Percentiles rank a stretch among this genome's conserved stretches.
phyloP scores from a whole-genome alignment of 1,284 basidiomycete species.

The Cryptococcus sp. region DNA sequence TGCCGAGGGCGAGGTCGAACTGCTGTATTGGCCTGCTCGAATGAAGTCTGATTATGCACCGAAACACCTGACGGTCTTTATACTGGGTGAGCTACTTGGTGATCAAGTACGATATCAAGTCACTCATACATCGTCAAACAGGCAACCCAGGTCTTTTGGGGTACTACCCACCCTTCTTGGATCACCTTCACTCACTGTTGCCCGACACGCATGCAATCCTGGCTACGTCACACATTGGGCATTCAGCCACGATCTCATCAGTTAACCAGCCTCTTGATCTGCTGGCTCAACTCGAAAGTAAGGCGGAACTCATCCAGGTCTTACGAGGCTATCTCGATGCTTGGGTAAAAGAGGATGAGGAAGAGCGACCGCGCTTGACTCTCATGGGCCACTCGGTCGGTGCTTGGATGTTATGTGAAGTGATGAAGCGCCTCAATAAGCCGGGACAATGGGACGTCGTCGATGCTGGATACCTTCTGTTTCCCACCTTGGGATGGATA shows the following conservation, averaged over 20 bases:
- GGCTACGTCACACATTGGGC: constrained; percentile 49
- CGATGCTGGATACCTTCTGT: constrained; percentile 36
- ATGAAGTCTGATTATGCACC: constrained; percentile 15
- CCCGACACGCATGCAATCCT: constrained; percentile 47
- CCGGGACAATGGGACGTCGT: constrained; percentile 13
- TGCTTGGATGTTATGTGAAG: constrained; percentile 42
- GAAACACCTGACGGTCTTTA: constrained; percentile 35
- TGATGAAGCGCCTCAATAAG: constrained; percentile 33
- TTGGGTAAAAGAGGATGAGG: constrained; percentile 23
- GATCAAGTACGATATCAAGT: neutral
- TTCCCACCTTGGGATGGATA: constrained; percentile 49
- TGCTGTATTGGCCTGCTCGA: constrained; percentile 43
- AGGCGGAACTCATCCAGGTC: constrained; percentile 43
- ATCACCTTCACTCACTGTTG: constrained; percentile 39
- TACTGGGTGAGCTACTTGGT: constrained; percentile 31
- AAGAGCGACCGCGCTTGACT: constrained; percentile 17
- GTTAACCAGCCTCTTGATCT: constrained; percentile 38
- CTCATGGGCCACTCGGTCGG: constrained; percentile 52
- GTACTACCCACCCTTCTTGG: constrained; percentile 51
- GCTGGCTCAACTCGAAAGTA: constrained; percentile 39
- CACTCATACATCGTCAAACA: constrained; percentile 8
- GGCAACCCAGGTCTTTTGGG: constrained; percentile 52
- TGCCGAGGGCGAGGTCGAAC: constrained; percentile 19
- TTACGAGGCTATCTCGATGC: constrained; percentile 27
- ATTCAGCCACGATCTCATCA: constrained; percentile 31